Evolutionary conservation across 2,329 filamentous ascomycete species (phyloP).

Genomic region (Ophiocordyceps camponoti-rufipedis): DNA sequence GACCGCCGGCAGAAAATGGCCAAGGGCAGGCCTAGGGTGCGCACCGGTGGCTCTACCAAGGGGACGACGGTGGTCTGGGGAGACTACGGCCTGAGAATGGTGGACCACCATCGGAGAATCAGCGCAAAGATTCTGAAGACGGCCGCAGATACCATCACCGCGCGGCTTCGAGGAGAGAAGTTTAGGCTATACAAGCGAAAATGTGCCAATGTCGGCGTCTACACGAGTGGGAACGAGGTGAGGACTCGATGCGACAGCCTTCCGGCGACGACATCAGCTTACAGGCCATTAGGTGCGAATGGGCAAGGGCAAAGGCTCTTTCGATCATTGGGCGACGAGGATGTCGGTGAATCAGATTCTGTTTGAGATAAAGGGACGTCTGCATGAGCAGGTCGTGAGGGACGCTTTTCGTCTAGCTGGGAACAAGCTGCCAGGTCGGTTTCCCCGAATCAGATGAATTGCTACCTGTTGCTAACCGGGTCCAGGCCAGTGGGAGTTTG

Average conservation of each 20-base stretch:
- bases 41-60: conserved; percentile 77
- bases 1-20: conserved; percentile 73
- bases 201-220: conserved; percentile 85
- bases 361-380: conserved; percentile 77
- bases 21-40: conserved; percentile 74
- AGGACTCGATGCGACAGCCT: not conserved
- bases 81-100: conserved; percentile 87
- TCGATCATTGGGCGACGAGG: conserved; percentile 89
- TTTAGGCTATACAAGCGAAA: conserved; percentile 87
- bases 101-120: conserved; percentile 81
- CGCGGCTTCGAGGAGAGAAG: conserved; percentile 72
- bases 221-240: conserved; percentile 83
- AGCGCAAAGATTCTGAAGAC: conserved; percentile 73
- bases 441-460: not conserved
- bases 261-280: not conserved
- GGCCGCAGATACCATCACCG: conserved; percentile 86
- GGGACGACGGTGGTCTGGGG: conserved; percentile 95
- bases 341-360: conserved; percentile 81
- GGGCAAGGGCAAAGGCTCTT: conserved; percentile 96
- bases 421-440: conserved; percentile 79
- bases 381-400: conserved; percentile 86
- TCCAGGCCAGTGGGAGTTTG: conserved; percentile 72
- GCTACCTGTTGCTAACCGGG: conserved; percentile 5
- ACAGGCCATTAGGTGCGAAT: conserved; percentile 52
- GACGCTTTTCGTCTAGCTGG: conserved; percentile 90